phyloP scores from a whole-genome alignment of 2,329 filamentous ascomycete genomes.

The Clarireedia sp. region DNA sequence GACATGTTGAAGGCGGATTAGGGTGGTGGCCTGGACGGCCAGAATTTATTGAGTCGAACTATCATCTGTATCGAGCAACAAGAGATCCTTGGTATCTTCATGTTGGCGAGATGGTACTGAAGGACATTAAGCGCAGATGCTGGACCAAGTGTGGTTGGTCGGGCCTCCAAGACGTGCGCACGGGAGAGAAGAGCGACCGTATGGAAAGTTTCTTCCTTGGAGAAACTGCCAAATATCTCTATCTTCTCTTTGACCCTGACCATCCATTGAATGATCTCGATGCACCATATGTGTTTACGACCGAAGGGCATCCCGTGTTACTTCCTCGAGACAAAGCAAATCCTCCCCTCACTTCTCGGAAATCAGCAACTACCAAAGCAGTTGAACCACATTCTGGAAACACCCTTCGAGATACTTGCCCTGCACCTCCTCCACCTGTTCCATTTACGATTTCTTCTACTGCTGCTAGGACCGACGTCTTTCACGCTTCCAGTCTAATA shows the following conservation, averaged over 20 bases:
- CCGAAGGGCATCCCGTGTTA: slow-evolving; percentile 87
- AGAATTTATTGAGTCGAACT: slow-evolving; percentile 95
- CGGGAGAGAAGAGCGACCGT: slow-evolving; percentile 79
- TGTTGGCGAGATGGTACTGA: slow-evolving; percentile 89
- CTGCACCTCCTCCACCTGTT: slow-evolving; percentile 47
- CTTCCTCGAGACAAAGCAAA: slow-evolving; percentile 50
- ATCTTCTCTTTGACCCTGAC: slow-evolving; percentile 75
- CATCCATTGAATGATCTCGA: slow-evolving; percentile 87
- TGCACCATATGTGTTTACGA: slow-evolving; percentile 85
- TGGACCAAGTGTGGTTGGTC: slow-evolving; percentile 92
- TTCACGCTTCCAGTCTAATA: slow-evolving; percentile 80
- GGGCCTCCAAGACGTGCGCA: slow-evolving; percentile 73
- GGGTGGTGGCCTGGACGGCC: slow-evolving; percentile 94
- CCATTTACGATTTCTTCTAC: slow-evolving; percentile 71
- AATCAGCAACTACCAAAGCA: slow-evolving; percentile 18
- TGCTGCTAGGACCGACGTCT: slow-evolving; percentile 72
- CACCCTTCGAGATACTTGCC: slow-evolving; percentile 49
- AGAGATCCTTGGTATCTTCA: slow-evolving; percentile 94
- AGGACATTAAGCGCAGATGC: slow-evolving; percentile 81
- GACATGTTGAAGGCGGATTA: slow-evolving; percentile 76
- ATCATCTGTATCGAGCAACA: slow-evolving; percentile 90
- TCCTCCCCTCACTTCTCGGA: slow-evolving; percentile 9
- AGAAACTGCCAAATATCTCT: slow-evolving; percentile 93
- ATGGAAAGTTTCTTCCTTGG: slow-evolving; percentile 99
- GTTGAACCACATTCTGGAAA: slow-evolving; percentile 31